Percentiles rank a stretch among this genome's conserved stretches.
Conservation (phyloP, 495 filamentous ascomycete species). For the Stereocaulon alpinum region DNA sequence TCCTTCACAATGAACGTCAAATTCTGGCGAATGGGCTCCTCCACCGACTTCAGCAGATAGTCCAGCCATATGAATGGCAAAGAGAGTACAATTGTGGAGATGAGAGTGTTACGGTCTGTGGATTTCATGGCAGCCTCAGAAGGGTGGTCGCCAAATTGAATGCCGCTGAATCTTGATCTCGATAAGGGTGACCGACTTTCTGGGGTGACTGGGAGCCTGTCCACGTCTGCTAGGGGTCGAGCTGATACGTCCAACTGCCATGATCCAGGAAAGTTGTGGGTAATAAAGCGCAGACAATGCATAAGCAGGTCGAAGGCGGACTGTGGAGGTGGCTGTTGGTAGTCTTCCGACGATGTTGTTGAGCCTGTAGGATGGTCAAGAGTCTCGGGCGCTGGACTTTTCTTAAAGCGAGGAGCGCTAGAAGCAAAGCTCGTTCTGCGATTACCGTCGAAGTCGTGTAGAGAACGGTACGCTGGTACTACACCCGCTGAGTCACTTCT, state of each 20-base stretch:
- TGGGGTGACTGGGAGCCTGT: conserved; percentile 24
- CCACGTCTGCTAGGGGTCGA: conserved; percentile 20
- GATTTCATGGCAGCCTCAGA: conserved; percentile 30
- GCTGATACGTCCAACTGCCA: conserved; percentile 30
- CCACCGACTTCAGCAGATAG: conserved; percentile 43
- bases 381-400: conserved; percentile 21
- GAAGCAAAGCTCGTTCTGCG: conserved; percentile 27
- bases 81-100: conserved; percentile 55
- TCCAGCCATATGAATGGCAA: conserved; percentile 52
- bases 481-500: conserved; percentile 2
- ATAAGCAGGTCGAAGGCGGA: conserved; percentile 29
- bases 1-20: conserved; percentile 43
- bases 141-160: conserved; percentile 56
- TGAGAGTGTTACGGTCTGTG: conserved; percentile 27
- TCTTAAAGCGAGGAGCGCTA: not conserved
- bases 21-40: conserved; percentile 37
- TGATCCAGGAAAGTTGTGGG: conserved; percentile 17
- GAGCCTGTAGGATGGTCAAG: conserved; percentile 22
- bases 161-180: conserved; percentile 45
- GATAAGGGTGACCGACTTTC: conserved; percentile 26
- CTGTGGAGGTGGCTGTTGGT: not conserved
- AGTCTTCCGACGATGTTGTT: not conserved
- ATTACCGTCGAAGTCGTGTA: conserved; percentile 7
- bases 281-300: conserved; percentile 20
- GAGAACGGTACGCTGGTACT: not conserved